These are phyloP conservation scores for Leccinellum rugosiceps DNA, from an alignment of 768 basidiomycete genomes.

Conservation along the genomic window DNA sequence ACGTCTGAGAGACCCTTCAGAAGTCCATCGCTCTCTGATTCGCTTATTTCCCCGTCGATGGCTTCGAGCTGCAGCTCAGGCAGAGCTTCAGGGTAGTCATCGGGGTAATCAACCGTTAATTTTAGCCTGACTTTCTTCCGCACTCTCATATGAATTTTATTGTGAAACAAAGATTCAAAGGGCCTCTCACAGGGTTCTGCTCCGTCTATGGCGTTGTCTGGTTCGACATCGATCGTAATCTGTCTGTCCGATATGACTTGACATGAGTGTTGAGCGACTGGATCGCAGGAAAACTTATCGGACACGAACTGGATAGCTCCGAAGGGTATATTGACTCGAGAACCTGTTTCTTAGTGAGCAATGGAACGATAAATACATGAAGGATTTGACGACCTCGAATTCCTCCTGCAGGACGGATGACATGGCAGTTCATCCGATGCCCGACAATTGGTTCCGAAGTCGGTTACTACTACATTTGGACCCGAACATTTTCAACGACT, in stretches of 20 bases:
- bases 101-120: conserved; percentile 72
- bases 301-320: conserved; percentile 82
- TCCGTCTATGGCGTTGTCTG: conserved; percentile 71
- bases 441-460: conserved; percentile 25
- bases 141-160: conserved; percentile 10
- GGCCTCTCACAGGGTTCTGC: conserved; percentile 47
- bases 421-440: conserved; percentile 41
- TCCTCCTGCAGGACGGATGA: conserved; percentile 74
- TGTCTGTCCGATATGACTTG: conserved; percentile 84
- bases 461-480: conserved; percentile 17
- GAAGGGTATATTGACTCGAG: conserved; percentile 95
- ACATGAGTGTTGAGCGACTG: conserved; percentile 45
- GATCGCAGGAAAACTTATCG: conserved; percentile 30
- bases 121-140: conserved; percentile 64
- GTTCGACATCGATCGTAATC: conserved; percentile 83
- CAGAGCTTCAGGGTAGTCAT: conserved; percentile 79
- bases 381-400: conserved; percentile 63
- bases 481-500: conserved; percentile 3
- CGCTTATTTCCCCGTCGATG: conserved; percentile 62
- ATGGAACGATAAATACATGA: conserved; percentile 4
- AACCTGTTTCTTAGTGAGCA: conserved; percentile 49
- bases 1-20: conserved; percentile 55
- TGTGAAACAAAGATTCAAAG: background rate
- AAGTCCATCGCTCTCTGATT: conserved; percentile 52
- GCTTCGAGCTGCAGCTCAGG: conserved; percentile 69